Evolutionary conservation across 192 early-diverging fungal species (phyloP), one percentile per base, ranked within the genome.

Genomic region (Backusella macrospora): DNA sequence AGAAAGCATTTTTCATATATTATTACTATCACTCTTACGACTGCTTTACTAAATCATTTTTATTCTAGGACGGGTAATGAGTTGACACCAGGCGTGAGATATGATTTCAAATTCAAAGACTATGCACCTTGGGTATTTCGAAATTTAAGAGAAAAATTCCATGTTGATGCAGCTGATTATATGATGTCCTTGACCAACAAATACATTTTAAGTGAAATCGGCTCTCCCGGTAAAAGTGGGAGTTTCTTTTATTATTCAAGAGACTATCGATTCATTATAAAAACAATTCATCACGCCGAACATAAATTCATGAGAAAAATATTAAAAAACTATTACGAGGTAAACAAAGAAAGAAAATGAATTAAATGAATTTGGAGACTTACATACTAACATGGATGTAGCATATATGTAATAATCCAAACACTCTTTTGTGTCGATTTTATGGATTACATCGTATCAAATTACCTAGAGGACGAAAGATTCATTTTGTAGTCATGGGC

Each of bases 71-170:
- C 92, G 14, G 96, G 96, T 47, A 95, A 98, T 76, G 97, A 99
- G 80, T 79, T 98, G 81, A 97, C 95, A 15, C 95, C 98, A 16
- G 92, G 91, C 16, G 92, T 96, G 39, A 90, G 90, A 66, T 99
- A 99, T 85, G 97, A 99, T 75, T 99, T 99, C 78, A 99, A 99
- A 83, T 99, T 99, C 80, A 99, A 99, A 80, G 98, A 99, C 81
- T 99, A 99, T 78, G 95, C 96, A 10, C 98, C 97, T 1, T 98
- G 96, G 96, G 96, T 97, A 16, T 99, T 99, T 76, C 91, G 96
- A 59, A 85, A 90, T 78, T 88, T 99, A 71, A 84, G 98, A 46
- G 93, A 96, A 68, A 86, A 88, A 10, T 98, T 97, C 82, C 84
- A 90, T 38, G 91, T 99, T 42, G 94, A 97, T 79, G 86, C 96